Conservation (phyloP, 2,329 filamentous ascomycete species). For the Ceratocystis eucalypticola region DNA sequence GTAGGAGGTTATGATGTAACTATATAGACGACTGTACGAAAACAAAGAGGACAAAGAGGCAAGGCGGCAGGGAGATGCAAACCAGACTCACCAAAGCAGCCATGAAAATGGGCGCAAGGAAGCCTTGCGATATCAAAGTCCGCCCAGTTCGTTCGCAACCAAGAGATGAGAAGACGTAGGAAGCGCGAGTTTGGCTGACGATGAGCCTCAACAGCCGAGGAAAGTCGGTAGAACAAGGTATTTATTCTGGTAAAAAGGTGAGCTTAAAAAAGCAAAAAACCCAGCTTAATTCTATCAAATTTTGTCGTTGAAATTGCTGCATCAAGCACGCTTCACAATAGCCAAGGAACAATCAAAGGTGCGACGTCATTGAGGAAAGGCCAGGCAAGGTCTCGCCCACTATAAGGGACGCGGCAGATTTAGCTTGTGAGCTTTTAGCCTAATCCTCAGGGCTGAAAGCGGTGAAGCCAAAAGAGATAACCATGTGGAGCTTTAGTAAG, state of each 20-base stretch:
- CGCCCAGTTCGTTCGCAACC: no score
- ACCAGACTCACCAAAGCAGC: constrained; percentile 18
- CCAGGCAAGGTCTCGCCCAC: not conserved
- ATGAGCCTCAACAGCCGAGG: not conserved
- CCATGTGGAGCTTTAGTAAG: not conserved
- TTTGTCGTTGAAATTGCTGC: not conserved
- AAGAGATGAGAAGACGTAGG: not conserved
- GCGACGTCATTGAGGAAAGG: constrained; percentile 2
- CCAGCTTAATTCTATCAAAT: no score
- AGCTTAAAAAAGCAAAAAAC: not conserved
- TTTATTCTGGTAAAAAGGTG: not conserved
- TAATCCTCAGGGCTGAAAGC: constrained; percentile 8
- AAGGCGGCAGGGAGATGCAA: not conserved
- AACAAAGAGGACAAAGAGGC: not conserved
- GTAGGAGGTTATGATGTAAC: not conserved
- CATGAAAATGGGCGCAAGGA: constrained; percentile 12
- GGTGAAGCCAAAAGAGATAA: not conserved
- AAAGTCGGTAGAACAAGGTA: not conserved
- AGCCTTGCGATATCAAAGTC: not conserved
- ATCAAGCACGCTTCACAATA: not conserved
- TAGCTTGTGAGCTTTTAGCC: not conserved
- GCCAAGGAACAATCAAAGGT: not conserved
- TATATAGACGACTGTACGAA: not conserved
- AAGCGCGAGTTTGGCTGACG: not conserved
- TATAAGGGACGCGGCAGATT: constrained; percentile 1